Evolutionary conservation across 306 rosid genomes (phyloP).

Genomic region (Corylus americana): DNA sequence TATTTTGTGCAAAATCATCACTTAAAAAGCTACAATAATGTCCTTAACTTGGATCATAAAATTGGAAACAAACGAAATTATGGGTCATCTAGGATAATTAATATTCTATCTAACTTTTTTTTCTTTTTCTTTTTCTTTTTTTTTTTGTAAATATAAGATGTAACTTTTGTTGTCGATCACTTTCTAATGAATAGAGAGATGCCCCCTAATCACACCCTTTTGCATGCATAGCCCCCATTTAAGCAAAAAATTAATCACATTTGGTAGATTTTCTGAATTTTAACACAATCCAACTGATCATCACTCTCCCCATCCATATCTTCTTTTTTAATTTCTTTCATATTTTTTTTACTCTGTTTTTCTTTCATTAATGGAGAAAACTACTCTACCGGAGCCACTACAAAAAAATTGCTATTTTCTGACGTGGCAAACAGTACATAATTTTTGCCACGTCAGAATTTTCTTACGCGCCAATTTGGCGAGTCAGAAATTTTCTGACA

Average conservation of each 20-base stretch:
- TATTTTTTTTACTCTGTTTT: no score
- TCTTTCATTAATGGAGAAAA: no score
- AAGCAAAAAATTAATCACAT: conserved; percentile 27
- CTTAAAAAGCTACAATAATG: not conserved
- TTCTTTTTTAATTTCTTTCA: not conserved
- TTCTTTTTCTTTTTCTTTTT: not conserved
- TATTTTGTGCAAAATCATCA: not conserved
- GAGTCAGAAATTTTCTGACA: no score
- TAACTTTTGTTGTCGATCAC: conserved; percentile 5
- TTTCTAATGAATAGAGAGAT: not conserved
- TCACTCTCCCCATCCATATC: not conserved
- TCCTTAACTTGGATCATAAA: not conserved
- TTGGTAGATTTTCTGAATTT: conserved; percentile 27
- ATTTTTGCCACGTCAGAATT: no score
- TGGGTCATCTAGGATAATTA: not conserved
- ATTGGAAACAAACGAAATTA: conserved; percentile 2
- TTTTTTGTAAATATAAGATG: not conserved
- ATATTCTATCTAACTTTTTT: conserved; percentile 13
- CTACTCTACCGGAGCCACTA: no score
- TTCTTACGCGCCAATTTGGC: no score
- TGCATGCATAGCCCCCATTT: not conserved
- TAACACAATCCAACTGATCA: conserved; percentile 18
- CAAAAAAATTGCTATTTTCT: no score
- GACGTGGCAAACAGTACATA: no score
- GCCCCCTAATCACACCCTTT: not conserved